Base-by-base conservation (phyloP, 352 stramenopile species). In the Blastocystis hominis region DNA sequence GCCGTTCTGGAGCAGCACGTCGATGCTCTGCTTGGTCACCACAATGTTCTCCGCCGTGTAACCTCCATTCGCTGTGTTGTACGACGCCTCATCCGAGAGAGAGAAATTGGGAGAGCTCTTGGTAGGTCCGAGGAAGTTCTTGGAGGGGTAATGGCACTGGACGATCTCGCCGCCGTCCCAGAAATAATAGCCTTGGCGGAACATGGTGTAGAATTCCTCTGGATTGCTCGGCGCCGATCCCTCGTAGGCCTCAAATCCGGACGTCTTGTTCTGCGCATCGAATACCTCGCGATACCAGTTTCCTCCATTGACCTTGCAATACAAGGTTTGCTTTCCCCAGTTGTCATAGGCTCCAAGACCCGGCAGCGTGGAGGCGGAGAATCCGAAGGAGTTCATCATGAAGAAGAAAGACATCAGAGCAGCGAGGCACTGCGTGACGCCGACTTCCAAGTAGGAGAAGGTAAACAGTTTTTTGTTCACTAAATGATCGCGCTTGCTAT, bases 401-500 rank as follows among this genome's bases (percentile, higher is more conserved):
- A 92, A 88, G n/a, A 95, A 78, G 89, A 93, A 97, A 6, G 92
- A 92, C 86, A 95, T 95, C 91, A 95, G 95, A 0, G 93, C 94
- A 0, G 92, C 92, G 0, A 92, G 89, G 1, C 92, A 92, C 80
- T 96, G 91, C 40, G 96, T 95, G 62, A 96, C 90, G 20, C 94
- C 94, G 63, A 96, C 96, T 62, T 93, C 90, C 0, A 92, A 72
- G 88, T 97, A 97, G 13, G 93, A 91, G 75, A 95, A 95, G 61
- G 90, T 93, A 13, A 97, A 91, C n/a, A 97, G 91, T 89, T 95
- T 95, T 87, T 90, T 91, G 15, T 92, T 96, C 68, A 97, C 94
- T 0, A 97, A 90, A 46, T 92, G 91, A 63, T 96, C 93, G 0
- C 93, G 90, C 6, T 92, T 91, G 40, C 92, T 90, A 79, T 96